Conservation (phyloP, 257 asterid species). For the Solanum chiquidenum region DNA sequence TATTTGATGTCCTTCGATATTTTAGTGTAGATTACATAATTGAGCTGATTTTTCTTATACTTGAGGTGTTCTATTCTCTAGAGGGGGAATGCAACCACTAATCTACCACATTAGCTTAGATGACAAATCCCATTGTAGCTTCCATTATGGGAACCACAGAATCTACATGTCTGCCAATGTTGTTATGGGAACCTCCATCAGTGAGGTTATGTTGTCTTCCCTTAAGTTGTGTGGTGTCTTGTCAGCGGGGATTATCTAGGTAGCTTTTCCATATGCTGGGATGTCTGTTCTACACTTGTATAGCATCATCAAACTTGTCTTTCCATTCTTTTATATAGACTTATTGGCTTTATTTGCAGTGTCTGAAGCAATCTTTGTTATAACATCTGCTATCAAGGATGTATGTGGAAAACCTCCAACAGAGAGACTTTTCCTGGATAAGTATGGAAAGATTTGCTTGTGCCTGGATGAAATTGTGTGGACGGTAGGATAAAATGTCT, state of each 20-base stretch:
- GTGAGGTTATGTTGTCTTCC: neutral
- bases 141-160: neutral
- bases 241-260: neutral
- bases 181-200: neutral
- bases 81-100: neutral
- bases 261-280: neutral
- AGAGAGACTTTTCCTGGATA: slow-evolving; percentile 90
- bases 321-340: neutral
- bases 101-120: neutral
- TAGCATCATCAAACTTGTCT: neutral
- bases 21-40: neutral
- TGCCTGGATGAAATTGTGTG: slow-evolving; percentile 97
- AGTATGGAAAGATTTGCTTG: slow-evolving; percentile 92
- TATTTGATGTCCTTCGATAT: neutral
- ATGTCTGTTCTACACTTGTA: neutral
- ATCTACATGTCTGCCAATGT: neutral
- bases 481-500: slow-evolving; percentile 44
- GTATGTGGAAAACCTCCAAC: slow-evolving; percentile 94
- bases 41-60: neutral
- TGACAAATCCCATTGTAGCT: neutral
- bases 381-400: slow-evolving; percentile 90
- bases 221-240: neutral
- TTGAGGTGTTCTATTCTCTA: neutral
- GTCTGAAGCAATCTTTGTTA: slow-evolving; percentile 76
- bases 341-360: slow-evolving; percentile 28